Conservation (phyloP, 2,329 filamentous ascomycete genomes). For the Phialocephala subalpina region DNA sequence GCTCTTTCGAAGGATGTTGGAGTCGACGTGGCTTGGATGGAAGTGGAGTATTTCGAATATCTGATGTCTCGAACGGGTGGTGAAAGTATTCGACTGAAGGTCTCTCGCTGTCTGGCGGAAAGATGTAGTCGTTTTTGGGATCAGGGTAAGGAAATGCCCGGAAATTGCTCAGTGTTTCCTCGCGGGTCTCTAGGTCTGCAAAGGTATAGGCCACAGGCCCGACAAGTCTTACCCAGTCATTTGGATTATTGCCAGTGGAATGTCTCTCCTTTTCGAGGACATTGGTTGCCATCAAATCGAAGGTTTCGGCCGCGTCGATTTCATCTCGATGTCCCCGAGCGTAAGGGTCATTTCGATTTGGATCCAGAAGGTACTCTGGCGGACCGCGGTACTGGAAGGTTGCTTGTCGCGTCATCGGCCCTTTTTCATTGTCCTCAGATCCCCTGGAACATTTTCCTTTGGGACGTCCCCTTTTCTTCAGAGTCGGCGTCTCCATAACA, state of each 20-base stretch:
- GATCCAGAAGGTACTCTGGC: conserved; percentile 9
- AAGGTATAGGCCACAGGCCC: not conserved
- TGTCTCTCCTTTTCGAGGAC: not conserved
- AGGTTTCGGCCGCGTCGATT: no score
- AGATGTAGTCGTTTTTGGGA: not conserved
- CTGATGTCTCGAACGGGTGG: not conserved
- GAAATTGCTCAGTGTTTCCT: not conserved
- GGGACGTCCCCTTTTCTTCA: not conserved
- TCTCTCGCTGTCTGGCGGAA: not conserved
- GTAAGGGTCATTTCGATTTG: conserved; percentile 19
- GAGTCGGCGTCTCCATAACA: not conserved
- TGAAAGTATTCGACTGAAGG: no score
- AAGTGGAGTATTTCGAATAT: not conserved
- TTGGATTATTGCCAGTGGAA: not conserved
- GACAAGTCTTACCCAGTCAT: not conserved
- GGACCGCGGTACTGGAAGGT: conserved; percentile 7
- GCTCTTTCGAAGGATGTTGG: not conserved
- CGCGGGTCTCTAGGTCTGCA: not conserved
- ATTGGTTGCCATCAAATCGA: no score
- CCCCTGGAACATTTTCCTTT: not conserved
- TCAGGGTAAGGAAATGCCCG: not conserved
- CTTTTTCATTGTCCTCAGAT: no score
- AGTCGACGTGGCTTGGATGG: not conserved
- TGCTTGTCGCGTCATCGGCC: no score
- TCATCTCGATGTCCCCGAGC: no score